Evolutionary conservation across 2,329 filamentous ascomycete species (phyloP).

Genomic region (Rhynchosporium secalis): DNA sequence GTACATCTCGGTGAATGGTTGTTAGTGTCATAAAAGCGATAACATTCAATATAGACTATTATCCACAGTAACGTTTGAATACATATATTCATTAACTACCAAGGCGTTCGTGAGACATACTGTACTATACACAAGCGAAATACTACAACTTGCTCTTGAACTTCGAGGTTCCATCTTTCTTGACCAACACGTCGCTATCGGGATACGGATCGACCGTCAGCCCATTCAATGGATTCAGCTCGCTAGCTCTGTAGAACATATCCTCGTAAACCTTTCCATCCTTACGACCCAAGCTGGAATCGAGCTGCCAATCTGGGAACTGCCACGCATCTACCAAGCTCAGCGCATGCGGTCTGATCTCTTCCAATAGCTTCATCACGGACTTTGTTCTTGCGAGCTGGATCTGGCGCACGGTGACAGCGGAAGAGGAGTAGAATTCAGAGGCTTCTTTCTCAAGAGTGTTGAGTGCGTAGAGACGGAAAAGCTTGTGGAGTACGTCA

Average conservation of each 20-base stretch:
- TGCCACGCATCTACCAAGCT: constrained; percentile 72
- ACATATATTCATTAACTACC: background rate
- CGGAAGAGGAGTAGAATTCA: constrained; percentile 71
- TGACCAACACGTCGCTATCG: constrained; percentile 59
- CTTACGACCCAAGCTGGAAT: constrained; percentile 66
- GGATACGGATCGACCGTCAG: constrained; percentile 73
- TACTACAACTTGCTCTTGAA: constrained; percentile 52
- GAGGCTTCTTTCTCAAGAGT: constrained; percentile 68
- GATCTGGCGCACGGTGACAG: constrained; percentile 72
- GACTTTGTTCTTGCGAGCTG: constrained; percentile 65
- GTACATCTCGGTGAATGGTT: too few species aligned
- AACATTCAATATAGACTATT: too few species aligned
- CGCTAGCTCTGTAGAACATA: constrained; percentile 69
- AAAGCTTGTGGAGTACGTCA: constrained; percentile 62
- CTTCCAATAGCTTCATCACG: constrained; percentile 68
- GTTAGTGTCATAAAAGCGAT: too few species aligned
- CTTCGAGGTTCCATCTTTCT: constrained; percentile 52
- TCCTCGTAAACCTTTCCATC: constrained; percentile 79
- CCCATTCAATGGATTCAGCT: constrained; percentile 72
- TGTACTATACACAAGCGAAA: constrained; percentile 11
- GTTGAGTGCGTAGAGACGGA: constrained; percentile 64
- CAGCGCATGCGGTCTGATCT: constrained; percentile 73
- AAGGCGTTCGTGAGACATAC: background rate
- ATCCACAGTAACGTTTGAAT: background rate
- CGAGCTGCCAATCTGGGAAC: constrained; percentile 77